A percentile compares a stretch with the other conserved stretches of the same genome.
These are phyloP conservation scores for Thelephora ganbajun DNA, from an alignment of 768 basidiomycete genomes.

Conservation along the genomic window DNA sequence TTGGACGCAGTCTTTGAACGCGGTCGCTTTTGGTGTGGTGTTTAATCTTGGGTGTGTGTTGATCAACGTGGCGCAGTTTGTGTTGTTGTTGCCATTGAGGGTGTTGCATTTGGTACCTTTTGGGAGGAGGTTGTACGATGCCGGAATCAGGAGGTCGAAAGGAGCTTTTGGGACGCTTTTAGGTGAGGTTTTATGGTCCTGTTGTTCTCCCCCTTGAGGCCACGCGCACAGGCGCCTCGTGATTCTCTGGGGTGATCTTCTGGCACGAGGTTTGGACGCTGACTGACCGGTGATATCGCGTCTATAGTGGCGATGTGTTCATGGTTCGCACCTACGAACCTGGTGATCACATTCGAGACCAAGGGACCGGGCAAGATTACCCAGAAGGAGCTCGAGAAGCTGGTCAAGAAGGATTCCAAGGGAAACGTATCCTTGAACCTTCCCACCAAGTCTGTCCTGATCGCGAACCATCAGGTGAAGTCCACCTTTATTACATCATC, in stretches of 20 bases:
- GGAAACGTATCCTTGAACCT: slow-evolving; percentile 52
- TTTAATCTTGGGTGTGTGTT: slow-evolving; percentile 56
- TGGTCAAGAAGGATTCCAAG: slow-evolving; percentile 39
- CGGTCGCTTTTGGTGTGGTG: slow-evolving; percentile 35
- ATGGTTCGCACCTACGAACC: slow-evolving; percentile 66
- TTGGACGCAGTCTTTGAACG: slow-evolving; percentile 38
- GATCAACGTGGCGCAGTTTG: slow-evolving; percentile 61
- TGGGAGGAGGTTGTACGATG: slow-evolving; percentile 39
- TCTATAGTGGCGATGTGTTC: slow-evolving; percentile 60
- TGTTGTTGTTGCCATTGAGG: slow-evolving; percentile 53
- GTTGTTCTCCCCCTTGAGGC: background rate
- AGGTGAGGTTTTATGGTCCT: slow-evolving; percentile 28
- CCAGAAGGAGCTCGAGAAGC: slow-evolving; percentile 37
- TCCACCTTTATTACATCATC: background rate
- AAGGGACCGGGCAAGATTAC: slow-evolving; percentile 53
- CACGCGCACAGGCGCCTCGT: background rate
- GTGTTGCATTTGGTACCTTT: slow-evolving; percentile 34
- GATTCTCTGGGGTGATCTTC: background rate
- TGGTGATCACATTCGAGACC: slow-evolving; percentile 63
- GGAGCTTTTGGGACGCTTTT: slow-evolving; percentile 66
- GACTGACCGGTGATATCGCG: background rate
- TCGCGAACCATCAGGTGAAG: slow-evolving; percentile 85
- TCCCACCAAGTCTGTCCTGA: slow-evolving; percentile 69
- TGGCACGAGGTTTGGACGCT: background rate
- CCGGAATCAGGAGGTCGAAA: slow-evolving; percentile 70